Evolutionary conservation across 176 grass and related monocot species (phyloP), one percentile per base, ranked within the genome.

Genomic region (Oryza officinalis): DNA sequence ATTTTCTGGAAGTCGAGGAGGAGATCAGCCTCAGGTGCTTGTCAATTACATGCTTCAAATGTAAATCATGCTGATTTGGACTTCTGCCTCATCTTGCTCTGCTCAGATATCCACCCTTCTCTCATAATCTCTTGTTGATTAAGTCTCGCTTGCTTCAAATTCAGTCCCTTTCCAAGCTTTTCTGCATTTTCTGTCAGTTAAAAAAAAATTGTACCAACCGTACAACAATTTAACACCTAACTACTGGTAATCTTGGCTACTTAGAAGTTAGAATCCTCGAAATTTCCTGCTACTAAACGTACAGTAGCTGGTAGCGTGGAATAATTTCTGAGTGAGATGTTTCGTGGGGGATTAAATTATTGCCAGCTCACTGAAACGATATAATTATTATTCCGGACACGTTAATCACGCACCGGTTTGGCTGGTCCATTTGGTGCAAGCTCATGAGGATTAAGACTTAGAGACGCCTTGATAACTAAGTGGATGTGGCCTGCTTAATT

Each of bases 1-100:
- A 86, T 99, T 83, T 96, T 94, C 80, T 99, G 93, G 93, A 96
- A 96, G 57, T 99, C 89, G 0, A 90, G 85, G 80, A 93, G 89
- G 87, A 99, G 89, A 89, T 85, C 96, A n/a, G 61, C 31, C 9
- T 43, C 81, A 94, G 96, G 96, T 98, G 40, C 43, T 84, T 79
- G 35, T 31, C 65, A 49, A 63, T 63, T 30, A 2, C 22, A 40
- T 13, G 67, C 60, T 26, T 70, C 9, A 23, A 61, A 61, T 61
- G 20, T 7, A 61, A 71, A 37, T 78, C 11, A 12, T 31, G 11
- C 45, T 77, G 63, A 73, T 73, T 78, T 52, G 3, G 64, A 5
- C 46, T 43, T 5, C 12, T 37, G 0, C 17, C 65, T 66, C 33
- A 0, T 13, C 5, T 67, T 75, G 2, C 46, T 72, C 13, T 65